A percentile compares a stretch with the other conserved stretches of the same genome.
phyloP scores from a whole-genome alignment of 306 rosid species.

The Trifolium fragiferum region DNA sequence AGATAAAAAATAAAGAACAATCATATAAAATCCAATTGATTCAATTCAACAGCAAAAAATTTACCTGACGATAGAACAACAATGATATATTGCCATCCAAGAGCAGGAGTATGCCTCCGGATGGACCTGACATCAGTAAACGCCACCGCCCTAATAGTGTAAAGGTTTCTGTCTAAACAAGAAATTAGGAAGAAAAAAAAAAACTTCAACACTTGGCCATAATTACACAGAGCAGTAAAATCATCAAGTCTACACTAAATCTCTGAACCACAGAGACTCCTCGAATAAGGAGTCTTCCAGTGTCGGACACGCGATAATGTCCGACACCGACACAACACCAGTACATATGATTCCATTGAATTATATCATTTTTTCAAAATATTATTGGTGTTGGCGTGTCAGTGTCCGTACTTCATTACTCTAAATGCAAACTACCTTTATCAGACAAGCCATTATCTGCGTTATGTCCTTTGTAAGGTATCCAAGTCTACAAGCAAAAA shows the following conservation, averaged over 20 bases:
- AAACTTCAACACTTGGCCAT: slow-evolving; percentile 36
- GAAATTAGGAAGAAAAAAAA: slow-evolving; percentile 38
- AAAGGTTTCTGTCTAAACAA: slow-evolving; percentile 77
- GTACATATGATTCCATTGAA: too few species aligned
- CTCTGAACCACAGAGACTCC: too few species aligned
- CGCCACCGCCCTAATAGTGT: slow-evolving; percentile 82
- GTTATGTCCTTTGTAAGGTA: slow-evolving; percentile 74
- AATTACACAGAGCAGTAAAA: slow-evolving; percentile 11
- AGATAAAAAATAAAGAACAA: background rate
- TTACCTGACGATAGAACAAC: slow-evolving; percentile 87
- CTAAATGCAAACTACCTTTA: slow-evolving; percentile 61
- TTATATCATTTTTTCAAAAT: too few species aligned
- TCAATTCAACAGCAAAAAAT: slow-evolving; percentile 19
- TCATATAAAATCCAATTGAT: slow-evolving; percentile 1
- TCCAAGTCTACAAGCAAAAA: slow-evolving; percentile 76
- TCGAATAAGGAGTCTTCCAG: too few species aligned
- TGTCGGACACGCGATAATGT: too few species aligned
- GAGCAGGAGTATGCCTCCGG: slow-evolving; percentile 85
- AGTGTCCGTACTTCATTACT: background rate
- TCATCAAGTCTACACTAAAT: slow-evolving; percentile 28
- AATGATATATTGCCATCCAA: slow-evolving; percentile 94
- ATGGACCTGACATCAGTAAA: slow-evolving; percentile 87
- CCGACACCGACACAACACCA: too few species aligned
- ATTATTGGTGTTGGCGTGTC: too few species aligned
- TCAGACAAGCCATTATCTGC: slow-evolving; percentile 77